Evolutionary conservation across 2,329 filamentous ascomycete species (phyloP), one percentile per base, ranked within the genome.

Genomic region (Colletotrichum karsti): DNA sequence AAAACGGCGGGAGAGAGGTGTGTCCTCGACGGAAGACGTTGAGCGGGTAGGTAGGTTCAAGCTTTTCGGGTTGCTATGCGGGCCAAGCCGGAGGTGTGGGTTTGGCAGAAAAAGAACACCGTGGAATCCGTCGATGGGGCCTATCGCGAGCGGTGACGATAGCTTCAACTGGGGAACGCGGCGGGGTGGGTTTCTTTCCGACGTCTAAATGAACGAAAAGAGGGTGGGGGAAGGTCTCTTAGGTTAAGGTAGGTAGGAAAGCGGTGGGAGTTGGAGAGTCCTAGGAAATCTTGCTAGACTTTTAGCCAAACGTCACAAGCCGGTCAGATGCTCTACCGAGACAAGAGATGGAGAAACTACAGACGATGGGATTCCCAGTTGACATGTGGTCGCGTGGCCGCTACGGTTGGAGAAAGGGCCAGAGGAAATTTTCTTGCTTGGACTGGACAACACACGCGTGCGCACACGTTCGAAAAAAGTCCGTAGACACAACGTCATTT

Each of bases 311-410:
- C 57, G 57, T 60, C 44, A 60, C 44, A 51, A 39, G 44, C 42
- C 22, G 33, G 57, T 60, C 57, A 60, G 30, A 37, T 26, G 41
- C 39, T 35, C 28, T 35, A 28, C 39, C 63, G 30, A 62, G 57
- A 62, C 39, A 26, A 30, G 48, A 18, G 33, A 58, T 20, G 33
- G 26, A 24, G 22, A 28, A 58, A 26, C 22, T 50, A 50, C 46
- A 50, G 46, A 50, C 46, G 57, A 51, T 24, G 44, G 42, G 57
- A 39, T 51, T 51, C 28, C 28, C 57, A 60, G 57, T 67, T 67
- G 63, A 67, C 59, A 67, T 67, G 63, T 67, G 50, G 53, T 67
- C 60, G 53, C 60, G 64, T 67, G 64, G 64, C 18, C 59, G 24
- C 51, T 30, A 33, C 35, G 28, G 59, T 18, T 53, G 44, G 46